Conservation (phyloP, 495 filamentous ascomycete genomes). For the Talaromyces liani region DNA sequence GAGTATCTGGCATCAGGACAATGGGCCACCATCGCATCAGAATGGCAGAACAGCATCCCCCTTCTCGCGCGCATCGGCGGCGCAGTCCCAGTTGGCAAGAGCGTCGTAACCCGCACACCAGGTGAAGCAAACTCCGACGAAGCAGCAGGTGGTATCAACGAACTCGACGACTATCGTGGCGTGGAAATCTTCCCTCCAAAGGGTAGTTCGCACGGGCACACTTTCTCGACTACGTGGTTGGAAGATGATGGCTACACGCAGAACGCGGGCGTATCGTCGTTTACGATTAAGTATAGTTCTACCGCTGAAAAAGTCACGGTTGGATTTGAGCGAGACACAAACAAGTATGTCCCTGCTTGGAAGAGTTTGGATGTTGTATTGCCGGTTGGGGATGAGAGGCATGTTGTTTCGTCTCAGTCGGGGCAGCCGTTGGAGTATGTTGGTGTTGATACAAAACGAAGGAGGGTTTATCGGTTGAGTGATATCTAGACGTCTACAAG, state of each 20-base stretch:
- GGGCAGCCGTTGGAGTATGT: constrained; percentile 25
- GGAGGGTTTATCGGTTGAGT: constrained; percentile 20
- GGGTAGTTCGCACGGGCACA: constrained; percentile 24
- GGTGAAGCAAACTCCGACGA: constrained; percentile 37
- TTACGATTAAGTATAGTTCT: constrained; percentile 37
- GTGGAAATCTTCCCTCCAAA: constrained; percentile 58
- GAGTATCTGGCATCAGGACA: constrained; percentile 49
- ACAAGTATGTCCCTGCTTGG: constrained; percentile 43
- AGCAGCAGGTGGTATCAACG: constrained; percentile 43
- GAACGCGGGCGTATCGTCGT: constrained; percentile 31
- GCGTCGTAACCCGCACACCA: constrained; percentile 46
- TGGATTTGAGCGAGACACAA: constrained; percentile 27
- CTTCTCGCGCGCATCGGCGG: constrained; percentile 55
- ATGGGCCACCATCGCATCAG: constrained; percentile 51
- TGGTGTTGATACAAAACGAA: constrained; percentile 24
- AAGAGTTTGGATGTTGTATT: constrained; percentile 45
- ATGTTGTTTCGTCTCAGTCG: constrained; percentile 24
- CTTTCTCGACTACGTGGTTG: constrained; percentile 45
- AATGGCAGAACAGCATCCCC: constrained; percentile 54
- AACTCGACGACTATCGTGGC: constrained; percentile 53
- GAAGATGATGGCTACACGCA: constrained; percentile 58
- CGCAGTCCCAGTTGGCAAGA: constrained; percentile 50
- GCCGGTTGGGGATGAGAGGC: constrained; percentile 41
- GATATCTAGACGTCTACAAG: neutral
- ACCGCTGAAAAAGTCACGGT: constrained; percentile 36